Conservation (phyloP, 2,329 filamentous ascomycete species). For the Beauveria caledonica region DNA sequence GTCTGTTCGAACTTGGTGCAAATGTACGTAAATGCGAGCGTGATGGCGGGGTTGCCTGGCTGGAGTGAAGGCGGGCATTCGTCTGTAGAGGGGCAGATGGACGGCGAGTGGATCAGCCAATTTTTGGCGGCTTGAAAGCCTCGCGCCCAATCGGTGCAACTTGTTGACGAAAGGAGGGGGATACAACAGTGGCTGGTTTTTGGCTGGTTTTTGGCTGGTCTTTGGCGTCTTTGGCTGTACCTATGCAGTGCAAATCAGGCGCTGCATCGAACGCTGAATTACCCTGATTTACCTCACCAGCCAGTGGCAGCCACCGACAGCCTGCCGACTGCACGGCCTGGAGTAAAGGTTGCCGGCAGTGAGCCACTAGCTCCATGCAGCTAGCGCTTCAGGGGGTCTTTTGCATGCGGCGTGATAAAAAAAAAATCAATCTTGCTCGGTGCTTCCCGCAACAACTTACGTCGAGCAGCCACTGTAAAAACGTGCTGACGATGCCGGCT, state of each 20-base stretch:
- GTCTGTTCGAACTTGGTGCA: background rate
- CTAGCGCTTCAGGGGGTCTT: background rate
- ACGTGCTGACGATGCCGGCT: background rate
- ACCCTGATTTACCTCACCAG: background rate
- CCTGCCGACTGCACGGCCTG: too few species aligned
- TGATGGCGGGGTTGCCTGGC: background rate
- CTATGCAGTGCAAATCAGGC: too few species aligned
- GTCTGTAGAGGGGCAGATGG: background rate
- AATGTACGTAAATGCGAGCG: background rate
- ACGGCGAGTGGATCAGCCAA: background rate
- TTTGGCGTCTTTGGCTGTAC: too few species aligned
- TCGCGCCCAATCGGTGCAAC: background rate
- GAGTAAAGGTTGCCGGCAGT: background rate
- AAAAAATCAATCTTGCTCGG: background rate
- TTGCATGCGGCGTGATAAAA: background rate
- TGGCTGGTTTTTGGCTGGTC: too few species aligned
- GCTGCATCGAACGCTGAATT: background rate
- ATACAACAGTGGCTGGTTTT: background rate
- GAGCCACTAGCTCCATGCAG: conserved; percentile 6
- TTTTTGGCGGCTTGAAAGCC: background rate
- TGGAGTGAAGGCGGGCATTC: background rate
- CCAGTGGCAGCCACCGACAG: too few species aligned
- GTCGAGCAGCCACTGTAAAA: background rate
- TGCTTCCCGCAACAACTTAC: background rate
- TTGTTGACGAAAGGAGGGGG: background rate